Conservation (phyloP, 176 grass and related monocot species). For the Musa acuminata region DNA sequence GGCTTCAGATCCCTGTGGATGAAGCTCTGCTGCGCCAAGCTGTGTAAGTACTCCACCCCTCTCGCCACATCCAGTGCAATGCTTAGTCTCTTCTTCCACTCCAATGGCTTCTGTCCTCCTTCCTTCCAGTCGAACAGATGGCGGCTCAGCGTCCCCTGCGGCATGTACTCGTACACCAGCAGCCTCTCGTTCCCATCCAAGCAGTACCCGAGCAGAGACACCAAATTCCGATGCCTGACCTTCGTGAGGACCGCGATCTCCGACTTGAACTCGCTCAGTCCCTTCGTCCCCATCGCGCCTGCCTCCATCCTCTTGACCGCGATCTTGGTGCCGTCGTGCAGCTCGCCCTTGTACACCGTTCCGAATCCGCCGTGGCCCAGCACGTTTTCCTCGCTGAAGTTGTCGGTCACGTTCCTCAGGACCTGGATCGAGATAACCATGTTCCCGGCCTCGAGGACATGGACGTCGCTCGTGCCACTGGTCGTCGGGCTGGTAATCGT, state of each 20-base stretch:
- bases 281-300: constrained; percentile 9
- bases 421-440: constrained; percentile 16
- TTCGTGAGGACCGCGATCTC: constrained; percentile 11
- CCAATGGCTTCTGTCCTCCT: constrained; percentile 3
- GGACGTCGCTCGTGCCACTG: constrained; percentile 1
- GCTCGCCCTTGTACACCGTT: constrained; percentile 9
- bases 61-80: constrained; percentile 9
- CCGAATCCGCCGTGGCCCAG: constrained; percentile 8
- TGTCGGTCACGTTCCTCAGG: constrained; percentile 13
- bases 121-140: constrained; percentile 11
- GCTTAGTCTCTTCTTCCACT: constrained; percentile 15
- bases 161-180: constrained; percentile 15
- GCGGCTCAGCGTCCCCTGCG: constrained; percentile 6
- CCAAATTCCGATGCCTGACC: constrained; percentile 16
- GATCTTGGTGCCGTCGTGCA: constrained; percentile 10
- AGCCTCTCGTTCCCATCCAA: constrained; percentile 16
- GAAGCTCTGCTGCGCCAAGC: constrained; percentile 12
- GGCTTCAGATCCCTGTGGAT: constrained; percentile 15
- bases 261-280: constrained; percentile 4
- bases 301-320: constrained; percentile 15
- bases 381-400: constrained; percentile 8
- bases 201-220: constrained; percentile 7
- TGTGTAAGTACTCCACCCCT: constrained; percentile 7
- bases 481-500: constrained; percentile 1
- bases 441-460: constrained; percentile 11